Evolutionary conservation across 306 rosid species (phyloP), one percentile per base, ranked within the genome.

Genomic region (Luffa acutangula): DNA sequence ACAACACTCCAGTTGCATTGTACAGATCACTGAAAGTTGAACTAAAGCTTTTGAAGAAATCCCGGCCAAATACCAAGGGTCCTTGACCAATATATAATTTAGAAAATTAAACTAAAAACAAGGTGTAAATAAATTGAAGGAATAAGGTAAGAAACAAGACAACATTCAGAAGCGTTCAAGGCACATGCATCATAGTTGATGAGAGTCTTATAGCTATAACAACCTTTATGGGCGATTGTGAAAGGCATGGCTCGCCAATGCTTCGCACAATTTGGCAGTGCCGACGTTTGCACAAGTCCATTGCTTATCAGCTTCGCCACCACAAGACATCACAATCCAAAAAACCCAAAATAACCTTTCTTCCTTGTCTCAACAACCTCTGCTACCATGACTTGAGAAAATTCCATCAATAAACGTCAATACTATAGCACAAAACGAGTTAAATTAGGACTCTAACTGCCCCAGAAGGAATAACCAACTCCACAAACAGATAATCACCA

Each of bases 211-310:
- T 92, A 82, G 87, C 80, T 21, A 87, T 49, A 86, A 87, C 89
- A 90, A 88, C 96, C 94, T 88, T 89, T 84, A 86, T 83, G 80
- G 90, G 90, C 63, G 89, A 87, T 33, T 88, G 94, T 70, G 92
- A 88, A 71, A 91, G 90, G 89, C 96, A 93, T 0, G 97, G 97
- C 79, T 93, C 92, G 75, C 95, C 88, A 84, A 91, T 90, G 79
- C 89, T 91, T 21, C 97, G 93, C 39, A 89, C 87, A 33, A 91
- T 86, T 88, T 89, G 75, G 87, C 86, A 36, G 81, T 83, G 37
- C 89, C 90, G 54, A 85, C 82, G 86, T 84, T 93, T 78, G 88
- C 96, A 78, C 94, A 93, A 84, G 79, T 83, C 91, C 97, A 93
- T 88, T 80, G 87, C 81, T 82, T 87, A 11, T 79, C 89, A 51